A percentile compares a stretch with the other conserved stretches of the same genome.
Evolutionary conservation across 148 eudicot genomes (phyloP).

Genomic region (Cornus florida): DNA sequence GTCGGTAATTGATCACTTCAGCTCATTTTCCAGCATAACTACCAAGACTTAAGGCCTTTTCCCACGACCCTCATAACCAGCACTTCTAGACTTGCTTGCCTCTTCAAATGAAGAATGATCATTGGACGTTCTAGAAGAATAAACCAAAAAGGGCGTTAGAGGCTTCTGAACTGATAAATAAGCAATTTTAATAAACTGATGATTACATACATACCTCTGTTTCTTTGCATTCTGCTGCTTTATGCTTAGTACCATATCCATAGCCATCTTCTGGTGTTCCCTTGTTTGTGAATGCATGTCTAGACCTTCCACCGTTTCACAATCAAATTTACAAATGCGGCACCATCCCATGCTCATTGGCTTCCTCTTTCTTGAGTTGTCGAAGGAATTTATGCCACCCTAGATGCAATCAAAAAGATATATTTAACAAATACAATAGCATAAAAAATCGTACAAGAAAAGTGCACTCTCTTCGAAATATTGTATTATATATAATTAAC

Average conservation of each 20-base stretch:
- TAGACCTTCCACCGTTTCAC: slow-evolving; percentile 89
- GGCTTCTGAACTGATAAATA: background rate
- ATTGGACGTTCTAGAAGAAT: slow-evolving; percentile 46
- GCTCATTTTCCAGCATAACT: slow-evolving; percentile 16
- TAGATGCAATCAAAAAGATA: slow-evolving; percentile 26
- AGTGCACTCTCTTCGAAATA: background rate
- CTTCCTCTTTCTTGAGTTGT: slow-evolving; percentile 61
- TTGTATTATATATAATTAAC: background rate
- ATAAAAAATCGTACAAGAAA: too few species aligned
- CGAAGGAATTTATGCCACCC: slow-evolving; percentile 76
- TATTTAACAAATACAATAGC: background rate
- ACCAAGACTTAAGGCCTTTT: slow-evolving; percentile 41
- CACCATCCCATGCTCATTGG: slow-evolving; percentile 79
- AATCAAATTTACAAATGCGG: slow-evolving; percentile 87
- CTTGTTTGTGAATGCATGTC: slow-evolving; percentile 90
- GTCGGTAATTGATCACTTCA: slow-evolving; percentile 17
- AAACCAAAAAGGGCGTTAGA: slow-evolving; percentile 4
- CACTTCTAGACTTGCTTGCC: slow-evolving; percentile 52
- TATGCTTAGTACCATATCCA: slow-evolving; percentile 76
- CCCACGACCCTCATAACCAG: slow-evolving; percentile 53
- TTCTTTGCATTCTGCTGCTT: slow-evolving; percentile 71
- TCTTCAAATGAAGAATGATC: slow-evolving; percentile 52
- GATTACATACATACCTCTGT: slow-evolving; percentile 54
- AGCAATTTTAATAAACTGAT: slow-evolving; percentile 1
- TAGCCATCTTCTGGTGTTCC: slow-evolving; percentile 79